Base-by-base conservation (phyloP, 768 basidiomycete species). In the Leccinum variicolor region DNA sequence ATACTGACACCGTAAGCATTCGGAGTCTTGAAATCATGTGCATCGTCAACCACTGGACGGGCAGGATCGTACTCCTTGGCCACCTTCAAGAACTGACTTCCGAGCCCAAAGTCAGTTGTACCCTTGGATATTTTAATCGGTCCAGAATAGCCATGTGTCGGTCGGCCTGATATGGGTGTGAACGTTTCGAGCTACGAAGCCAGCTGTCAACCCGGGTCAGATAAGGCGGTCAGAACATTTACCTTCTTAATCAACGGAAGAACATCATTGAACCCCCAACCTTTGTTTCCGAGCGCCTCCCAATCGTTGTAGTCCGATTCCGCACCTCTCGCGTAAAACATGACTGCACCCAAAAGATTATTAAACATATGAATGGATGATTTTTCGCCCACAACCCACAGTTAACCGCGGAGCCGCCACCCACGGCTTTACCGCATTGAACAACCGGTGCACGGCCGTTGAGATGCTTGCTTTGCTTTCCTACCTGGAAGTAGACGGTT, bases 291-390 rank as follows among this genome's bases (percentile, higher is more conserved):
- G 33, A 80, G 67, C 3, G 73, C 64, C 3, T 41, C 62, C 86
- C 86, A 87, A 50, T 82, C 82, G 62, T 88, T 83, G 55, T 81
- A 86, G 64, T 88, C 86, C 0, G 84, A 86, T 1, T 82, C 79
- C 15, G 80, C 69, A 5, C 83, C 80, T 14, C 86, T 79, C 2
- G 77, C 81, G 61, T 86, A 87, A 74, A 82, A 76, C 65, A 76
- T 75, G 63, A 71, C 77, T 67, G 19, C 4, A 57, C 33, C 8
- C 31, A 11, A 49, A 7, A n/a, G 15, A 53, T 5, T 13, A 23
- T 10, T 10, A 46, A n/a, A 9, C 4, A 46, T 7, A 46, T 14
- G 10, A 9, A 15, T 23, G 13, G 4, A 23, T 14, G 14, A 9
- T 3, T 46, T 5, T 46, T 23, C 13, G 23, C 13, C 2, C 6